Percentiles rank a stretch among this genome's conserved stretches.
phyloP scores from a whole-genome alignment of 1,284 basidiomycete genomes.

The Trichosporon inkin region DNA sequence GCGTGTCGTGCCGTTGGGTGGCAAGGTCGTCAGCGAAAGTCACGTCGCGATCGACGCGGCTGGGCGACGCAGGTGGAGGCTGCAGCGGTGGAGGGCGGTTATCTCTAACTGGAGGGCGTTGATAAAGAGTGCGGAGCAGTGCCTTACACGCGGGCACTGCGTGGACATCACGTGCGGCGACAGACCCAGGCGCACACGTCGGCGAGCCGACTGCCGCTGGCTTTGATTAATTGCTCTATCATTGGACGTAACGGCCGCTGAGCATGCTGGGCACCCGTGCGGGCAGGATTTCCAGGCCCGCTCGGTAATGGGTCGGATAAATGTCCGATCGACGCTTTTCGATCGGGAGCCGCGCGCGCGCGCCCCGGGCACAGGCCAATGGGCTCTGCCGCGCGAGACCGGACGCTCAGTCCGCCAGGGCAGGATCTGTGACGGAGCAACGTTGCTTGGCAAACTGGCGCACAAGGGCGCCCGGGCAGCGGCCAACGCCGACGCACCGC shows the following conservation, averaged over 20 bases:
- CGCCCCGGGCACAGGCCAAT: no score
- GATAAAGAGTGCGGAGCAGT: not conserved
- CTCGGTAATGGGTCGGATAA: conserved; percentile 7
- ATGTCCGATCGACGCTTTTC: conserved; percentile 2
- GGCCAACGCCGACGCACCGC: no score
- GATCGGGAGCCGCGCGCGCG: not conserved
- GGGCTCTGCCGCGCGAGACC: no score
- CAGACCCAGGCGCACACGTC: no score
- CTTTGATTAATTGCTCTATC: not conserved
- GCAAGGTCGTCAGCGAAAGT: not conserved
- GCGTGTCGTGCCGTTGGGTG: not conserved
- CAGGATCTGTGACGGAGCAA: no score
- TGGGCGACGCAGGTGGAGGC: not conserved
- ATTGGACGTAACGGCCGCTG: not conserved
- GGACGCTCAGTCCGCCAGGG: no score
- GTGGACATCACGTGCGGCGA: no score
- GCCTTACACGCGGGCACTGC: no score
- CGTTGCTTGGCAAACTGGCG: no score
- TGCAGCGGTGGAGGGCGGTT: not conserved
- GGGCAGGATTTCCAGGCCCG: not conserved
- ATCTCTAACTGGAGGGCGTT: not conserved
- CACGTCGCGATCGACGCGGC: conserved; percentile 2
- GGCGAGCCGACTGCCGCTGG: not conserved
- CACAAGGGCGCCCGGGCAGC: no score
- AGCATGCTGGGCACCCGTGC: not conserved